A percentile compares a stretch with the other conserved stretches of the same genome.
Evolutionary conservation across 768 basidiomycete species (phyloP).

Genomic region (Boletus pseudo-olivaceus): DNA sequence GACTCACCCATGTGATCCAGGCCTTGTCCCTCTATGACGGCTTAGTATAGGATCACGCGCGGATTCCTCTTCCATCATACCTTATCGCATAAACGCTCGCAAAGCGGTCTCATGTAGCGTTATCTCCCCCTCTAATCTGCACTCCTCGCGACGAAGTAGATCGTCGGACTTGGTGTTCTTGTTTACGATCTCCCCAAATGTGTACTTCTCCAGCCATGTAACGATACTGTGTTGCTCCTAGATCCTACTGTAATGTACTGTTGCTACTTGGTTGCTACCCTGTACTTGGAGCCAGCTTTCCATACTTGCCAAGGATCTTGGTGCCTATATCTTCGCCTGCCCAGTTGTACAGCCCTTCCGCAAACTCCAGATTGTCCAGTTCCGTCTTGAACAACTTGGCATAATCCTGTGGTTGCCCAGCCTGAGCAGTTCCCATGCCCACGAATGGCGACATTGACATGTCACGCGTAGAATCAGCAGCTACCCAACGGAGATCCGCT

Average conservation of each 20-base stretch:
- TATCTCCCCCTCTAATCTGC: conserved; percentile 30
- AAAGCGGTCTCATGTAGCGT: conserved; percentile 18
- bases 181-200: conserved; percentile 17
- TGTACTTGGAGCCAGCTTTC: conserved; percentile 44
- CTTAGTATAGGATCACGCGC: conserved; percentile 56
- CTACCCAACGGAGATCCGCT: conserved; percentile 36
- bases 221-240: conserved; percentile 18
- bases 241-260: conserved; percentile 18
- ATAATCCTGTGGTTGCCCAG: conserved; percentile 74
- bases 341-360: conserved; percentile 85
- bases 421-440: conserved; percentile 41
- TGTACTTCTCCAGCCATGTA: conserved; percentile 29
- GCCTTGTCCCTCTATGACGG: conserved; percentile 95
- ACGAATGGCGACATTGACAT: conserved; percentile 72
- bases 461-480: conserved; percentile 75
- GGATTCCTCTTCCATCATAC: conserved; percentile 10
- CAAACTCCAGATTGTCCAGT: conserved; percentile 87
- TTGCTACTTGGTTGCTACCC: conserved; percentile 12
- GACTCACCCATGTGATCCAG: conserved; percentile 39
- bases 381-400: conserved; percentile 89
- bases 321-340: conserved; percentile 76
- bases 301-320: conserved; percentile 74
- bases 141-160: conserved; percentile 8
- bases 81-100: conserved; percentile 22
- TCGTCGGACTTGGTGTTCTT: conserved; percentile 14